These are phyloP conservation scores for Leccinum ponderosum DNA, from an alignment of 1,284 basidiomycete genomes.

Conservation along the genomic window DNA sequence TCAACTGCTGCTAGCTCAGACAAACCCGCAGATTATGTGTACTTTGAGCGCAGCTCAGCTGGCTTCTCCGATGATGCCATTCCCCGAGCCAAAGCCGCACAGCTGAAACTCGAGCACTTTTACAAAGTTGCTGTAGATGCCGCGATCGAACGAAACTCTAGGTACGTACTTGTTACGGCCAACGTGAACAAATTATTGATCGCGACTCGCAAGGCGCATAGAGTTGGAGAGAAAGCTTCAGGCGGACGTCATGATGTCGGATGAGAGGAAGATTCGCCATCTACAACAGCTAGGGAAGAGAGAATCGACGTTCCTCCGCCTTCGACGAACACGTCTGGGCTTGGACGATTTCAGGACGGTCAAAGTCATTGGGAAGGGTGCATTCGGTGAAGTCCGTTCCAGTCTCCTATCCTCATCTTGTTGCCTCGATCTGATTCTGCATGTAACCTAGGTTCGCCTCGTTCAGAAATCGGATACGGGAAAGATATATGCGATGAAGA, in stretches of 20 bases:
- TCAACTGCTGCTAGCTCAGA: conserved; percentile 21
- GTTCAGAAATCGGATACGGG: conserved; percentile 98
- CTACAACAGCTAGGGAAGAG: conserved; percentile 79
- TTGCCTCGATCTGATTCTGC: conserved; percentile 59
- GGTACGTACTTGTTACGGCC: conserved; percentile 46
- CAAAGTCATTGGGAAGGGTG: conserved; percentile 94
- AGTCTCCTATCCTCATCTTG: background rate
- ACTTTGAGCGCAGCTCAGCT: conserved; percentile 75
- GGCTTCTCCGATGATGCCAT: conserved; percentile 75
- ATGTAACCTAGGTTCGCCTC: conserved; percentile 74
- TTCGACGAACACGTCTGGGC: conserved; percentile 84
- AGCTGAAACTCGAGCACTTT: conserved; percentile 88
- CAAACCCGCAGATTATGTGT: conserved; percentile 67
- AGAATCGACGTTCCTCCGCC: conserved; percentile 80
- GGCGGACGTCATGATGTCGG: conserved; percentile 60
- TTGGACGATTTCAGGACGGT: conserved; percentile 89
- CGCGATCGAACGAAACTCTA: conserved; percentile 85
- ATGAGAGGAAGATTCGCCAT: conserved; percentile 81
- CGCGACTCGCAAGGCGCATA: conserved; percentile 59
- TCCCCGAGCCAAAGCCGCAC: conserved; percentile 83
- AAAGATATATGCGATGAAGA: conserved; percentile 99
- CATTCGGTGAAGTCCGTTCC: conserved; percentile 79
- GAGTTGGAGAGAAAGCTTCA: conserved; percentile 82
- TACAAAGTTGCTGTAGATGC: conserved; percentile 93
- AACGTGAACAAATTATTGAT: conserved; percentile 6